Conservation (phyloP, 257 asterid species). For the Eustoma russellianum region DNA sequence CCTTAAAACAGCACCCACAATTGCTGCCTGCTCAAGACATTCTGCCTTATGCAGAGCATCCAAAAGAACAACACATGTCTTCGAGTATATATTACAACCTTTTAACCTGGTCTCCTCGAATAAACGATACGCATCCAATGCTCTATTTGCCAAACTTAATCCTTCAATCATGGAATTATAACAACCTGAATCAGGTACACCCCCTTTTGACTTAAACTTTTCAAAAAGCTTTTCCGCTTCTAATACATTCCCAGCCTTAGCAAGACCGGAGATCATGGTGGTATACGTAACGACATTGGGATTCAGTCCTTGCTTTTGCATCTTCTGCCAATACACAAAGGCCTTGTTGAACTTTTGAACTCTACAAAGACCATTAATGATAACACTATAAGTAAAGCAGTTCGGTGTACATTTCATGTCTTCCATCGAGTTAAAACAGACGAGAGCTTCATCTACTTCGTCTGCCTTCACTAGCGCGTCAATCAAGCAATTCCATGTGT, state of each 20-base stretch:
- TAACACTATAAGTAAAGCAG: constrained; percentile 52
- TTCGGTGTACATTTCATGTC: constrained; percentile 69
- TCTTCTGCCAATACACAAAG: constrained; percentile 94
- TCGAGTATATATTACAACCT: constrained; percentile 69
- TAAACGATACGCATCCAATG: constrained; percentile 64
- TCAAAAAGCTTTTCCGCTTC: constrained; percentile 70
- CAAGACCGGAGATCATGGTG: constrained; percentile 92
- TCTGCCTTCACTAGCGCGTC: constrained; percentile 90
- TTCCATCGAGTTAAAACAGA: constrained; percentile 87
- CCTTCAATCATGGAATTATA: constrained; percentile 89
- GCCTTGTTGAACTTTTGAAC: constrained; percentile 91
- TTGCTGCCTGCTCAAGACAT: constrained; percentile 87
- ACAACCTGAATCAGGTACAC: constrained; percentile 86
- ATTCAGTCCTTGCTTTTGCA: constrained; percentile 82
- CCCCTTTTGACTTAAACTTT: constrained; percentile 70
- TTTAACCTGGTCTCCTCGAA: constrained; percentile 79
- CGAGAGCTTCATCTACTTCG: constrained; percentile 90
- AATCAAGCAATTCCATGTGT: constrained; percentile 96
- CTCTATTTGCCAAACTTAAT: constrained; percentile 61
- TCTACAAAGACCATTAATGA: constrained; percentile 78
- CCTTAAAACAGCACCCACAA: constrained; percentile 83
- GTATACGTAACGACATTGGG: constrained; percentile 67
- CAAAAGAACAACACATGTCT: constrained; percentile 79
- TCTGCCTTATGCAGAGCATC: constrained; percentile 91
- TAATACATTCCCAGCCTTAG: constrained; percentile 78